Evolutionary conservation across 257 asterid species (phyloP).

Genomic region (Lantana camara): DNA sequence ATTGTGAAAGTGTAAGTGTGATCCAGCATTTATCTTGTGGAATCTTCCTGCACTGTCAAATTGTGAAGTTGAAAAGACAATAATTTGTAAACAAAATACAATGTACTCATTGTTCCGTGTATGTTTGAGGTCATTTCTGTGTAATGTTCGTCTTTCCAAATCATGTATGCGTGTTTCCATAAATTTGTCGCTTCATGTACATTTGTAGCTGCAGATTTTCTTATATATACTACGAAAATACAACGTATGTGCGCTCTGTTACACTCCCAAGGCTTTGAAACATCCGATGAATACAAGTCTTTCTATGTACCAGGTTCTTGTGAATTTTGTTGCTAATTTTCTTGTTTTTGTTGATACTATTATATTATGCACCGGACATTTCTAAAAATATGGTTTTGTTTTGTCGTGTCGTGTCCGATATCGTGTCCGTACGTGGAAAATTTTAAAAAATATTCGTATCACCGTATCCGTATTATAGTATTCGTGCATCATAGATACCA

Average conservation of each 20-base stretch:
- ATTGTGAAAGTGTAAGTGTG: conserved; percentile 39
- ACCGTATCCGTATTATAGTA: too few relatives aligned
- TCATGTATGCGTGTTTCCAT: conserved; percentile 38
- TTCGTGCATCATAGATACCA: too few relatives aligned
- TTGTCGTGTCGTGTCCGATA: too few relatives aligned
- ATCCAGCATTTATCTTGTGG: conserved; percentile 32
- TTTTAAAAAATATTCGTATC: too few relatives aligned
- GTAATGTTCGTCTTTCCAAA: conserved; percentile 33
- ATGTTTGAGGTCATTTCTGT: conserved; percentile 39
- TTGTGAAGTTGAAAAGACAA: conserved; percentile 38
- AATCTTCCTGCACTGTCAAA: conserved; percentile 35
- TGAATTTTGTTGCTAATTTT: neutral
- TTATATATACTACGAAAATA: conserved; percentile 31
- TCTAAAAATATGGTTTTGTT: too few relatives aligned
- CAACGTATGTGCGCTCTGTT: conserved; percentile 24
- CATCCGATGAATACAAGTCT: conserved; percentile 27
- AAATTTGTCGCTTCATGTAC: conserved; percentile 36
- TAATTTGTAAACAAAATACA: conserved; percentile 50
- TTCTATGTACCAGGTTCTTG: neutral
- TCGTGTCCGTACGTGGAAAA: too few relatives aligned
- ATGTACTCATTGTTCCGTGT: conserved; percentile 41
- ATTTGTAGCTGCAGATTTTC: conserved; percentile 48
- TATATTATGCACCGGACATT: too few relatives aligned
- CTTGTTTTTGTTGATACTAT: neutral
- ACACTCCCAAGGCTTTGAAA: conserved; percentile 27